A percentile compares a stretch with the other conserved stretches of the same genome.
These are phyloP conservation scores for Mariannaea elegans DNA, from an alignment of 2,329 filamentous ascomycete species.

Conservation along the genomic window DNA sequence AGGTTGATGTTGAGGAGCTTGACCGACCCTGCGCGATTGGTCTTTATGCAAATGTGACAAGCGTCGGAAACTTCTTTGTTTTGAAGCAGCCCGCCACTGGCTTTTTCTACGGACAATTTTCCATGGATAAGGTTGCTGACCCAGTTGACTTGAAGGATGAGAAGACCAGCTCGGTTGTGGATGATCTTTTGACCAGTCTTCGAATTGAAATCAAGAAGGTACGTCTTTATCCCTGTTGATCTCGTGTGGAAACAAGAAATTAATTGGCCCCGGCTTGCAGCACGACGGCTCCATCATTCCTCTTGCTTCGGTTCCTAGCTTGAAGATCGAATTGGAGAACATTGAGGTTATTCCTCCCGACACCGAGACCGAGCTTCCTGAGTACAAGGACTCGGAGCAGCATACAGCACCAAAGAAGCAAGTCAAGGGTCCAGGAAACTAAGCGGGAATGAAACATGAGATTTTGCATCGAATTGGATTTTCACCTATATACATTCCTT, in stretches of 20 bases:
- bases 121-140: conserved; percentile 72
- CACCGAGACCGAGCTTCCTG: conserved; percentile 37
- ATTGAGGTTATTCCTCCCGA: conserved; percentile 32
- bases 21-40: conserved; percentile 47
- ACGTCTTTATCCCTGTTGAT: not conserved
- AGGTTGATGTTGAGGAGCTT: conserved; percentile 47
- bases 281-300: conserved; percentile 43
- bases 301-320: conserved; percentile 41
- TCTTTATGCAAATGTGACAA: conserved; percentile 44
- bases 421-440: conserved; percentile 11
- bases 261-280: conserved; percentile 27
- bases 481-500: too few species aligned
- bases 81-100: conserved; percentile 47
- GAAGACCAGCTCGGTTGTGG: conserved; percentile 31
- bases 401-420: conserved; percentile 18
- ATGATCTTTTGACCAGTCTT: conserved; percentile 40
- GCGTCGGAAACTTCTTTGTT: conserved; percentile 48
- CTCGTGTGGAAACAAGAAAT: not conserved
- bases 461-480: too few species aligned
- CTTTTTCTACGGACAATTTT: conserved; percentile 44
- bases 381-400: conserved; percentile 19
- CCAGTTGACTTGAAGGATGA: conserved; percentile 54
- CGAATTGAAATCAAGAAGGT: conserved; percentile 48
- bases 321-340: conserved; percentile 48
- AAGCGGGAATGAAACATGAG: not conserved